A percentile compares a stretch with the other conserved stretches of the same genome.
Evolutionary conservation across 2,329 filamentous ascomycete species (phyloP).

Genomic region (Didymella segeticola): DNA sequence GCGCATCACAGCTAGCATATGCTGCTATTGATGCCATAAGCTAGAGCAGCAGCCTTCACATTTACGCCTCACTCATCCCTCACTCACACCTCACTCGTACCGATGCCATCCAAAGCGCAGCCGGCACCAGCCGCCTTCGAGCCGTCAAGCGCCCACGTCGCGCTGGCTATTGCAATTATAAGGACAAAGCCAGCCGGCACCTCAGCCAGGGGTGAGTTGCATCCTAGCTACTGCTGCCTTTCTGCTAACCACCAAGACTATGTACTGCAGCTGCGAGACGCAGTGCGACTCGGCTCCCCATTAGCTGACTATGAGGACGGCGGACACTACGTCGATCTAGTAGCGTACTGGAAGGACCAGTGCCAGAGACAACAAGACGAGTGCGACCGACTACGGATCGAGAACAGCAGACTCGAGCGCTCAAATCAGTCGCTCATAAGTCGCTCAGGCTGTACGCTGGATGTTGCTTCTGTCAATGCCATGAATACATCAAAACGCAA

Average conservation of each 20-base stretch:
- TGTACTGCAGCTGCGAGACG: conserved; percentile 43
- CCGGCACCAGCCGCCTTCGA: neutral
- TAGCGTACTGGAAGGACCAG: conserved; percentile 48
- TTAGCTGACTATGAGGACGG: conserved; percentile 28
- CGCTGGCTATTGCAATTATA: conserved; percentile 48
- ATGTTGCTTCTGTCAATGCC: neutral
- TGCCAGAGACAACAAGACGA: conserved; percentile 32
- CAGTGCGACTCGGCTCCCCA: conserved; percentile 35
- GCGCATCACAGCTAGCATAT: neutral
- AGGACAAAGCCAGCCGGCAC: conserved; percentile 46
- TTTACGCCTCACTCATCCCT: neutral
- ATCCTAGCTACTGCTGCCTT: neutral
- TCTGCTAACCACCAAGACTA: conserved; percentile 35
- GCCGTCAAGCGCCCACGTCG: conserved; percentile 37
- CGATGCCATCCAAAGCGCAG: conserved; percentile 10
- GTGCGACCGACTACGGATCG: conserved; percentile 28
- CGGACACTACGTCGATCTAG: conserved; percentile 49
- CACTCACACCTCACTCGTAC: neutral
- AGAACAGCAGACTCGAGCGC: conserved; percentile 37
- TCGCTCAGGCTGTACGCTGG: neutral
- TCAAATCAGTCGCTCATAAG: conserved; percentile 31
- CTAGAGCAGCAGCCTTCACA: neutral
- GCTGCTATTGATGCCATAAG: neutral
- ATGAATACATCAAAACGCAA: conserved; percentile 30
- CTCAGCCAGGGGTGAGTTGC: conserved; percentile 40